Evolutionary conservation across 2,329 filamentous ascomycete genomes (phyloP).

Genomic region (Ophiocordyceps camponoti-leonardi): DNA sequence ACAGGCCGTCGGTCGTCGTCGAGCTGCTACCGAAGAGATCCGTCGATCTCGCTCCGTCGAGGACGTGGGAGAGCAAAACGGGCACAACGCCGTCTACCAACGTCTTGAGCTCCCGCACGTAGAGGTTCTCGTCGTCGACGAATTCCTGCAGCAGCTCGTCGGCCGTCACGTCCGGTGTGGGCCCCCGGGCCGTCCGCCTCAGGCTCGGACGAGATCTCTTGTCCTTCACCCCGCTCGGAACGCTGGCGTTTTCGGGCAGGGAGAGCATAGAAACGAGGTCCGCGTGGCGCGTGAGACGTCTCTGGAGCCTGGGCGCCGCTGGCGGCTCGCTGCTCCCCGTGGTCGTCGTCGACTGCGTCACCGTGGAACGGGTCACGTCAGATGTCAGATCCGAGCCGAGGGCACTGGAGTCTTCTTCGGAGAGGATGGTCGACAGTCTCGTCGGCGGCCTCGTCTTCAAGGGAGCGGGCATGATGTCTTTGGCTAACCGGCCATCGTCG

Average conservation of each 20-base stretch:
- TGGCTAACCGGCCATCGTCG: neutral
- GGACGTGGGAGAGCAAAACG: conserved; percentile 70
- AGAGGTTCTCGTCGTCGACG: conserved; percentile 67
- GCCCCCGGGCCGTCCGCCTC: conserved; percentile 45
- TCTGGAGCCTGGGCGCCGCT: conserved; percentile 35
- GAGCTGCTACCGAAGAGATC: conserved; percentile 48
- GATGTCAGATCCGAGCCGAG: conserved; percentile 33
- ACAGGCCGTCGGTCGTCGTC: conserved; percentile 39
- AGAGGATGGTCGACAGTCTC: conserved; percentile 39
- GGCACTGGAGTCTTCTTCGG: conserved; percentile 29
- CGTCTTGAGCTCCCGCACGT: conserved; percentile 79
- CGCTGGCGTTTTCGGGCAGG: conserved; percentile 38
- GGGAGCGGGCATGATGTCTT: neutral
- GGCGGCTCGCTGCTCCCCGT: conserved; percentile 28
- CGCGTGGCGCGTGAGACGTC: conserved; percentile 75
- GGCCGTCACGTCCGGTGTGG: conserved; percentile 47
- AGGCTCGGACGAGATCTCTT: conserved; percentile 65
- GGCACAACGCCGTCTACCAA: conserved; percentile 91
- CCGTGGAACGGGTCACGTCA: conserved; percentile 26
- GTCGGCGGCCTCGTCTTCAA: conserved; percentile 29
- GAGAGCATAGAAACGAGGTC: conserved; percentile 90
- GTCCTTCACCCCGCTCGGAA: conserved; percentile 46
- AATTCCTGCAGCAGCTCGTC: conserved; percentile 68
- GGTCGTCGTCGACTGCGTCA: conserved; percentile 33
- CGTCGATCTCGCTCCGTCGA: conserved; percentile 49